Evolutionary conservation across 108 stramenopile genomes (phyloP), one percentile per base, ranked within the genome.

Genomic region (Asterionellopsis glacialis): DNA sequence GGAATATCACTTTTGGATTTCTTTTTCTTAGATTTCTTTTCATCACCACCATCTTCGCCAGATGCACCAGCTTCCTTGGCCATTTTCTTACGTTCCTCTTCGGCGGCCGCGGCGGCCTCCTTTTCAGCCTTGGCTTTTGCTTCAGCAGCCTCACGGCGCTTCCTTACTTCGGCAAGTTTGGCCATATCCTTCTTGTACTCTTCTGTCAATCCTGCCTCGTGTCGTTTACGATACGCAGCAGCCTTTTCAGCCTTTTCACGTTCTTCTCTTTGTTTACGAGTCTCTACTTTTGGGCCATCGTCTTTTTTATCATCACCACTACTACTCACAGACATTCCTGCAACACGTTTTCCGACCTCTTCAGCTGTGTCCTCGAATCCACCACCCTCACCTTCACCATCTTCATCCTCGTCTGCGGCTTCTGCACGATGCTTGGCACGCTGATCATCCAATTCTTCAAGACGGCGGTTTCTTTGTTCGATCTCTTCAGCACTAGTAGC

Each of bases 161-260:
- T 75, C 42, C 83, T 83, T 1, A 92, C 90, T 57, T 78, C 83
- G 0, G 77, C 87, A n/a, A 95, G 68, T 62, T 87, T 88, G 45
- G 75, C 87, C 87, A 95, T 76, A 64, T 95, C 91, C 13, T 76
- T 52, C 65, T 89, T 88, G 70, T 94, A 91, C 54, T 95, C 90
- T 24, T 85, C 88, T 15, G 94, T 95, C 50, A 88, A 70, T 40
- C 81, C 76, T 26, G 54, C 57, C 48, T 77, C 75, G 56, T 85
- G 81, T 33, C 69, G 48, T 60, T 73, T 75, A 42, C 81, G 47
- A 51, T 79, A 87, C 11, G 72, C 73, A 28, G 61, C 81, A 16
- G 82, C 85, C 25, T 75, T 73, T n/a, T 66, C 73, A 28, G 59
- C 69, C 49, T 64, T 72, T 51, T 58, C 43, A n/a, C 59, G 43